These are phyloP conservation scores for Rutstroemia sydowiana DNA, from an alignment of 2,329 filamentous ascomycete species.

Conservation along the genomic window DNA sequence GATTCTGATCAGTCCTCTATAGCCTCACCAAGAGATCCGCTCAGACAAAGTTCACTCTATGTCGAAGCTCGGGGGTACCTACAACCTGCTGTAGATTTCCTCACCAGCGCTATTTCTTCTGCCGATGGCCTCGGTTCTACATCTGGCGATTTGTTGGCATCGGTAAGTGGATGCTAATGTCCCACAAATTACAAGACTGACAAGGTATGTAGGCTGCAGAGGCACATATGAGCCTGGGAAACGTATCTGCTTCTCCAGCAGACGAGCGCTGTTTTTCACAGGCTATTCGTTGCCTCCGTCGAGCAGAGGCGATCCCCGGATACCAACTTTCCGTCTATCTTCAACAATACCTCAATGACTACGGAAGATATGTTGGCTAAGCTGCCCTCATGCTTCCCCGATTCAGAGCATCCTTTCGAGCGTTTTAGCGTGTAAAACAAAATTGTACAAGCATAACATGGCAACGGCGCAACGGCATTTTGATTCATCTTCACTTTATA, in stretches of 20 bases:
- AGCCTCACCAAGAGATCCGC: conserved; percentile 28
- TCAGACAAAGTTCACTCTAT: conserved; percentile 35
- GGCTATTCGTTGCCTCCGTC: conserved; percentile 39
- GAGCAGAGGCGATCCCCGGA: conserved; percentile 34
- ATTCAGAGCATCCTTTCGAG: conserved; percentile 9
- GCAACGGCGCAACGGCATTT: neutral
- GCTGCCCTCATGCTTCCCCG: neutral
- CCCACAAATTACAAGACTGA: neutral
- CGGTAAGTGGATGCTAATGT: conserved; percentile 30
- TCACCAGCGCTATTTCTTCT: conserved; percentile 38
- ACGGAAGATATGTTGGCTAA: conserved; percentile 33
- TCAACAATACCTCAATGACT: conserved; percentile 42
- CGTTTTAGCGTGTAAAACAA: neutral
- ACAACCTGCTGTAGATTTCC: conserved; percentile 44
- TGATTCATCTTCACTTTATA: neutral
- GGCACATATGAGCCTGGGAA: conserved; percentile 45
- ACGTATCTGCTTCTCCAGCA: conserved; percentile 37
- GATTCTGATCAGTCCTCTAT: conserved; percentile 27
- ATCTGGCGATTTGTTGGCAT: conserved; percentile 37
- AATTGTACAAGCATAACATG: neutral
- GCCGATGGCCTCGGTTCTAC: conserved; percentile 33
- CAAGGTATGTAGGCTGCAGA: conserved; percentile 38
- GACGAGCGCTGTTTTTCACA: conserved; percentile 39
- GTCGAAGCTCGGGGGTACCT: conserved; percentile 45
- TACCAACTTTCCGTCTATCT: conserved; percentile 39